phyloP scores from a whole-genome alignment of 805 yeast species.

The Lipomyces spencermartinsiae region DNA sequence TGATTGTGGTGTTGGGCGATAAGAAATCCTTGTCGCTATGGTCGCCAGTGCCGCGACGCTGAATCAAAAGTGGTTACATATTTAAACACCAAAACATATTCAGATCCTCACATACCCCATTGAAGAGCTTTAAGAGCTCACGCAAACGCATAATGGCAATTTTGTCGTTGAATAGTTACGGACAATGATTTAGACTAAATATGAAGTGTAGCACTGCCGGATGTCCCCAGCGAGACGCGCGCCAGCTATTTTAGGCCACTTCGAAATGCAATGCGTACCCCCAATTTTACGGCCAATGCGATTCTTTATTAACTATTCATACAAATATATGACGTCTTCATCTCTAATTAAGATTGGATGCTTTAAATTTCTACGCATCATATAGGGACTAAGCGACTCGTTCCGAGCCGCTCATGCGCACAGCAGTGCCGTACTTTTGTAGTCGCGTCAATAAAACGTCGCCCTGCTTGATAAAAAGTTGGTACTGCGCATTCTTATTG shows the following conservation, averaged over 20 bases:
- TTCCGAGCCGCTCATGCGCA: conserved; percentile 91
- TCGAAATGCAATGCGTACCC: background rate
- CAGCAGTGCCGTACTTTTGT: conserved; percentile 97
- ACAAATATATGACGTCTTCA: background rate
- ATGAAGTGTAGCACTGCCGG: background rate
- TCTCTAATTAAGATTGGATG: background rate
- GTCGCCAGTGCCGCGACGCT: background rate
- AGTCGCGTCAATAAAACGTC: conserved; percentile 89
- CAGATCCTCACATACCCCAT: background rate
- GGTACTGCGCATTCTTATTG: conserved; percentile 93
- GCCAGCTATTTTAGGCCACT: background rate
- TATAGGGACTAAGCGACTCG: conserved; percentile 34
- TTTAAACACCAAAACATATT: too few relatives aligned
- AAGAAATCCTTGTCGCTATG: background rate
- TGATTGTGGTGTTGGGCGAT: background rate
- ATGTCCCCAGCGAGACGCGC: background rate
- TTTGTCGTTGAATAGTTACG: background rate
- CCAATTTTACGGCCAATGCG: background rate
- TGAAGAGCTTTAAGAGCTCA: background rate
- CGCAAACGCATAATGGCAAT: background rate
- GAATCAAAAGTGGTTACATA: background rate
- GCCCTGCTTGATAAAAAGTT: conserved; percentile 85
- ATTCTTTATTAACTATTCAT: background rate
- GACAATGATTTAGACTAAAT: background rate
- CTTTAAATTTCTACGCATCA: background rate